Conservation (phyloP, 192 early-diverging fungal species). For the Dimargaris cristalligena region DNA sequence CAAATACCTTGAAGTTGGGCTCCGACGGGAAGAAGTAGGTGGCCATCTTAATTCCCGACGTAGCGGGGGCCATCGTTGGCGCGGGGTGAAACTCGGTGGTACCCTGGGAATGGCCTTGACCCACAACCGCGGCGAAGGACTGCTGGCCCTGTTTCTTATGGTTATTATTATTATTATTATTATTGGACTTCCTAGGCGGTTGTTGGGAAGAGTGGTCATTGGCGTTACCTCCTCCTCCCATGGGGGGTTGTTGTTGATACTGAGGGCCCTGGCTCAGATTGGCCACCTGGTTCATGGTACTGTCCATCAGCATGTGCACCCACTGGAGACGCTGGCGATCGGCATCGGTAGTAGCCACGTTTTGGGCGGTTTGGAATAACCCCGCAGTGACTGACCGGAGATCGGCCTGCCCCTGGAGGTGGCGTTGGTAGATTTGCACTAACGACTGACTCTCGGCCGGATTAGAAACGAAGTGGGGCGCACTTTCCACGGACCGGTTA, state of each 20-base stretch:
- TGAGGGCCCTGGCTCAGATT: background rate
- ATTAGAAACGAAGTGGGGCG: slow-evolving; percentile 16
- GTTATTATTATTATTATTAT: slow-evolving; percentile 13
- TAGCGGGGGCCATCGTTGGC: background rate
- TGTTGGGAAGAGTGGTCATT: slow-evolving; percentile 13
- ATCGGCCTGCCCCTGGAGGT: slow-evolving; percentile 15
- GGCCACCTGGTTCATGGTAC: slow-evolving; percentile 13
- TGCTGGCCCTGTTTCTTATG: slow-evolving; percentile 18
- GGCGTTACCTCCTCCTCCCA: background rate
- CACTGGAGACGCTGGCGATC: slow-evolving; percentile 21
- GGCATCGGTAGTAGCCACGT: slow-evolving; percentile 14
- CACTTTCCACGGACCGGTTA: slow-evolving; percentile 24
- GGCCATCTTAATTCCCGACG: slow-evolving; percentile 14
- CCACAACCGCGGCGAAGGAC: background rate
- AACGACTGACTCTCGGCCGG: slow-evolving; percentile 20
- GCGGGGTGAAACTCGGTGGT: too few relatives aligned
- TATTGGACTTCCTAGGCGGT: slow-evolving; percentile 17
- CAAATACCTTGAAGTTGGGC: slow-evolving; percentile 32
- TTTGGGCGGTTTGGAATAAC: slow-evolving; percentile 18
- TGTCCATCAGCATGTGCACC: slow-evolving; percentile 23
- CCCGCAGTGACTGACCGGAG: slow-evolving; percentile 13
- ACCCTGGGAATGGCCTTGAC: too few relatives aligned
- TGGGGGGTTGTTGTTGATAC: background rate
- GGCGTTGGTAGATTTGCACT: slow-evolving; percentile 21
- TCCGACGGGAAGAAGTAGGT: slow-evolving; percentile 46